Percentiles rank a stretch among this genome's conserved stretches.
Conservation (phyloP, 345 rosid species). For the Hibiscus trionum region DNA sequence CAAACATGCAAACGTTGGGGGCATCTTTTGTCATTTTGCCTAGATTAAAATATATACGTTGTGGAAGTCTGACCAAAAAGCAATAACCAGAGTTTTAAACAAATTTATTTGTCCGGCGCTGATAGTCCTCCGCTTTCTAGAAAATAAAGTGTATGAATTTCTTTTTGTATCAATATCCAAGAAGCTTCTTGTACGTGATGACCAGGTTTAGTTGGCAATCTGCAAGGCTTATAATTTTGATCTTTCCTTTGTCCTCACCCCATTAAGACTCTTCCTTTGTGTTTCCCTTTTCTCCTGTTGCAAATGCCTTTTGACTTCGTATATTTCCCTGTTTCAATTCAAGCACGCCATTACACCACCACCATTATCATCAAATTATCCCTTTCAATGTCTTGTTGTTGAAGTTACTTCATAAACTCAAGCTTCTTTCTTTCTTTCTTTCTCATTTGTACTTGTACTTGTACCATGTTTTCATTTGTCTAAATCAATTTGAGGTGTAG, state of each 20-base stretch:
- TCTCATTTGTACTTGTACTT: too few species aligned
- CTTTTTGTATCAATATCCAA: not conserved
- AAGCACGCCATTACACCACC: not conserved
- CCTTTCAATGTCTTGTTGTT: constrained; percentile 1
- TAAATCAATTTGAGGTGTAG: too few species aligned
- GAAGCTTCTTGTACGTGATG: not conserved
- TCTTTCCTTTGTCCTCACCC: constrained; percentile 19
- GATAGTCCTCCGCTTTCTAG: not conserved
- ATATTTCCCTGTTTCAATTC: not conserved
- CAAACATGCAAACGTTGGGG: too few species aligned
- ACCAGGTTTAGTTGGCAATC: not conserved
- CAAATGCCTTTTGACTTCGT: constrained; percentile 19
- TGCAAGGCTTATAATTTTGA: not conserved
- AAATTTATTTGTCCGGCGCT: too few species aligned
- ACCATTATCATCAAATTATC: not conserved
- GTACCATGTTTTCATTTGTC: too few species aligned
- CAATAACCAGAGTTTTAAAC: too few species aligned
- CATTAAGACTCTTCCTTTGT: constrained; percentile 18
- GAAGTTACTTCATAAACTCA: constrained; percentile 7
- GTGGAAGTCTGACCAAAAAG: too few species aligned
- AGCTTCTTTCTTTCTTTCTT: not conserved
- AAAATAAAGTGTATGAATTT: too few species aligned
- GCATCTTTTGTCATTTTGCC: too few species aligned
- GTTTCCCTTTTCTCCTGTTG: not conserved
- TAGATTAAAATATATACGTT: too few species aligned